These are phyloP conservation scores for Orobanche coerulescens DNA, from an alignment of 257 asterid genomes.

Conservation along the genomic window DNA sequence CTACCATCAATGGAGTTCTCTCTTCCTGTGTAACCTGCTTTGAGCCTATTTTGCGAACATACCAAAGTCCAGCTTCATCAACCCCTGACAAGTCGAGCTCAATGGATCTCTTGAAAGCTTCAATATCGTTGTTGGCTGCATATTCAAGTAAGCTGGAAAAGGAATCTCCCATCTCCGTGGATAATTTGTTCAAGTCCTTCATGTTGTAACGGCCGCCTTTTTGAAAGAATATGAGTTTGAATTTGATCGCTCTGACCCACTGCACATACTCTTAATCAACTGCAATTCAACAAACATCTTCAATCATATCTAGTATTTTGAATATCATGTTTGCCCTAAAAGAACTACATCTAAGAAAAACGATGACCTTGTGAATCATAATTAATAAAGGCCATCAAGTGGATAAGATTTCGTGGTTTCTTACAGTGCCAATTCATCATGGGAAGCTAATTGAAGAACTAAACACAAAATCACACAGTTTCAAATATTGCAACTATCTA, in stretches of 20 bases:
- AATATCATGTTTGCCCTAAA: background rate
- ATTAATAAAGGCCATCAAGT: background rate
- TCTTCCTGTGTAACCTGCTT: constrained; percentile 49
- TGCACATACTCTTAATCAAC: constrained; percentile 43
- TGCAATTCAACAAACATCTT: constrained; percentile 24
- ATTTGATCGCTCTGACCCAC: constrained; percentile 41
- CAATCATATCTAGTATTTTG: background rate
- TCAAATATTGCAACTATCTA: background rate
- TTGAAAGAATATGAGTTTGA: constrained; percentile 23
- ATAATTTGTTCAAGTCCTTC: constrained; percentile 31
- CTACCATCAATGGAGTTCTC: constrained; percentile 67
- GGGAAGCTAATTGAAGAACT: background rate
- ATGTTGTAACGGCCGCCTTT: constrained; percentile 19
- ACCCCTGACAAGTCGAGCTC: constrained; percentile 46
- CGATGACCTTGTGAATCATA: background rate
- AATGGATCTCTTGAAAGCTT: constrained; percentile 43
- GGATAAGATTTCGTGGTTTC: background rate
- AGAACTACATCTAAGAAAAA: background rate
- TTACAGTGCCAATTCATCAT: background rate
- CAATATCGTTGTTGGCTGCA: constrained; percentile 57
- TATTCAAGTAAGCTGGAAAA: constrained; percentile 55
- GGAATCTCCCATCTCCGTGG: constrained; percentile 44
- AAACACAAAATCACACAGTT: background rate
- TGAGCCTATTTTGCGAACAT: constrained; percentile 48
- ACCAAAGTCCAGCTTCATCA: constrained; percentile 56